Evolutionary conservation across 768 basidiomycete genomes (phyloP), one percentile per base, ranked within the genome.

Genomic region (Suillus lakei): DNA sequence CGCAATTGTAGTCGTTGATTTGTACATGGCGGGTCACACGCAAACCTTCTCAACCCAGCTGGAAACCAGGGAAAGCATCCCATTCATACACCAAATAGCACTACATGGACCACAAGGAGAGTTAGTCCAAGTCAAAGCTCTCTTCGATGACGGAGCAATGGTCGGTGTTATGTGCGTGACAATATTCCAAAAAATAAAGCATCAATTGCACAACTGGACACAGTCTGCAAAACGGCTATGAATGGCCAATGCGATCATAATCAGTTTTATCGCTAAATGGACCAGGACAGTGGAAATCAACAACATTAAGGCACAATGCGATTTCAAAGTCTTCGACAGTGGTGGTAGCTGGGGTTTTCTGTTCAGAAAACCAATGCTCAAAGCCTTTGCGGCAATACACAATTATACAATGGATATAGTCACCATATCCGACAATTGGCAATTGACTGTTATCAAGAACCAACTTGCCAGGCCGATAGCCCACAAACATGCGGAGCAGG

Each of bases 111-210:
- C 38, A 39, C 10, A 39, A 15, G 38, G 38, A 39, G 38, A 39
- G 12, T 2, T 12, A 39, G 38, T 39, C 13, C 10, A 13, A 39
- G 38, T 39, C 3, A 10, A 12, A 1, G 38, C 38, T 2, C 38
- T 39, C 21, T 71, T 75, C 36, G 77, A 80, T 54, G 75, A 77
- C 38, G 77, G 79, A 0, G 75, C 77, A 1, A 69, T 77, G 75
- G 68, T 74, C 0, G 72, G 66, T 30, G 74, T 71, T 2, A 73
- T 80, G 50, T 69, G 72, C 13, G 21, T 60, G 3, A 44, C 18
- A 5, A n/a, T 67, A 12, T 71, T 61, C 54, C 5, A 46, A 10
- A 60, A 60, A 30, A 41, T 67, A 2, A 28, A 28, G 34, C 50
- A 67, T 26, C 53, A 64, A 23, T 30, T 79, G 13, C 56, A 68